Evolutionary conservation across 2,329 filamentous ascomycete species (phyloP), one percentile per base, ranked within the genome.

Genomic region (Claviceps maximensis): DNA sequence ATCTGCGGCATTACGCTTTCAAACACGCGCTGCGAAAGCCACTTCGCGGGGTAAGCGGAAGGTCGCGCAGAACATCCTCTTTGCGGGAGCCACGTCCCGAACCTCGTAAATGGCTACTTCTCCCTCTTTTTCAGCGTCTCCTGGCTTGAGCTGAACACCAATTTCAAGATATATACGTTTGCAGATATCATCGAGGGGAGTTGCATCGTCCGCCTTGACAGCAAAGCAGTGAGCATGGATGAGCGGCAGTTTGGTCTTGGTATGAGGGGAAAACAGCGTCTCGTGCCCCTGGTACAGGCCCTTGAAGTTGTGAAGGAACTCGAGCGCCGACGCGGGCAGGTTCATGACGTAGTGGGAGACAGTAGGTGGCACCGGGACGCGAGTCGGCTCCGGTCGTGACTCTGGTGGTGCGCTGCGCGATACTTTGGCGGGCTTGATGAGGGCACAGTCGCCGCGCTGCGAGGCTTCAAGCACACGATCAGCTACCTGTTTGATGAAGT

Each of bases 301-400:
- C 21, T 82, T 79, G 60, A 62, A 71, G 60, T 70, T 69, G 53
- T 74, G 73, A 23, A 96, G 76, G 65, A 98, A 98, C 54, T 86
- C 83, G 55, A 93, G 84, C 1, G 93, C 91, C 1, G 83, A 86
- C 1, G 90, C 93, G 0, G 93, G 93, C 17, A 98, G 83, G 69
- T 98, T 98, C 88, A 98, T 96, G 59, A 97, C 86, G 67, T 90
- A 98, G 72, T 97, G 93, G n/a, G 83, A 78, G 65, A 97, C 87
- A 40, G 84, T 83, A 2, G 77, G 76, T 2, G 91, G 91, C 47
- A 89, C 74, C 12, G 74, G 71, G 29, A 81, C 64, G 56, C 62
- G 68, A 57, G 61, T 60, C 25, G 67, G 66, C 51, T 66, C 61
- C 4, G 70, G 70, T 3, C 64, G 65, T 15, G 67, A 65, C 21